Evolutionary conservation across 176 grass and related monocot species (phyloP), one percentile per base, ranked within the genome.

Genomic region (Cenchrus americanus): DNA sequence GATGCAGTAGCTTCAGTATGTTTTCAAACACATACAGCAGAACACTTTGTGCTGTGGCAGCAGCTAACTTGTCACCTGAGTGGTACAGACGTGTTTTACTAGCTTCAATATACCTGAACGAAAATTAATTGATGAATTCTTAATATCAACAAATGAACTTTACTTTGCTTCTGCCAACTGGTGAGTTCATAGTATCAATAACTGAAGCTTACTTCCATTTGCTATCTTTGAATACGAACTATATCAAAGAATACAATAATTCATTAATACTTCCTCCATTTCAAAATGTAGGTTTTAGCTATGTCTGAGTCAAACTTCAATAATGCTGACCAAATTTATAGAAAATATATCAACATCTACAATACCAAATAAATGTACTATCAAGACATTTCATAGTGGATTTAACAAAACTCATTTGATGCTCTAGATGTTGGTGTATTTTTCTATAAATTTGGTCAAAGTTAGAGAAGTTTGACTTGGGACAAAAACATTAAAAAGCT

Each of bases 1-100:
- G 96, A 78, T 98, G 96, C 76, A 98, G 58, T 64, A 98, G 83
- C 83, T 92, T 98, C 83, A 98, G 66, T 87, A 95, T 93, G 86
- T 89, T 98, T 91, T 95, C 96, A 90, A 98, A 98, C 41, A 94
- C 93, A 89, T 98, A 98, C 46, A 98, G 79, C 10, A 98, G 83
- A 87, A 98, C 85, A 27, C 89, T 76, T 85, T 92, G 93, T 62
- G 93, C 73, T 63, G 63, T 82, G 72, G 73, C 80, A 85, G 93
- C 77, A 81, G 83, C 80, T 52, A 87, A 89, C 83, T 85, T 71
- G 55, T 91, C 86, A 86, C 69, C 81, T 75, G 91, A 98, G 82
- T 90, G 89, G 73, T 98, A 95, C 18, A 98, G 84, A 73, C 93
- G 91, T 67, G 96, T 98, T 90, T 98, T 98, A 48, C 96, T 95